phyloP scores from a whole-genome alignment of 2,329 filamentous ascomycete species.

The Sporothrix brasiliensis region DNA sequence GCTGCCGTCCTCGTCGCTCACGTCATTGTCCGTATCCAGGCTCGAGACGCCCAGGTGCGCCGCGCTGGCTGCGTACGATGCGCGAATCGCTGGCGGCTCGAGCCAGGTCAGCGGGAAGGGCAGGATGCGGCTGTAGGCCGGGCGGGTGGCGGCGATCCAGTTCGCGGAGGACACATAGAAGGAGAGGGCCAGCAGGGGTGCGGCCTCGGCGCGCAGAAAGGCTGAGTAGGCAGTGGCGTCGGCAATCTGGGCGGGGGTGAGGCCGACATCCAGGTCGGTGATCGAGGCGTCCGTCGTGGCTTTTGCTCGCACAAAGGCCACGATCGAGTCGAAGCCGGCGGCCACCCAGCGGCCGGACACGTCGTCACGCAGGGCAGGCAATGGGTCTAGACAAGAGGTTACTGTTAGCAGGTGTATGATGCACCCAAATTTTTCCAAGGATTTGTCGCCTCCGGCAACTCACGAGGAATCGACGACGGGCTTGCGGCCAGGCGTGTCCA shows the following conservation, averaged over 20 bases:
- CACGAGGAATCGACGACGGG: conserved; percentile 64
- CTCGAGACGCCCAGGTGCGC: conserved; percentile 69
- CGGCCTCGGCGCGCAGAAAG: conserved; percentile 74
- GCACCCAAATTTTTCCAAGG: neutral
- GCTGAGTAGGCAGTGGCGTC: conserved; percentile 60
- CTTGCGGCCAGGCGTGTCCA: conserved; percentile 76
- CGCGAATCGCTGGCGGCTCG: conserved; percentile 72
- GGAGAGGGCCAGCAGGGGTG: conserved; percentile 78
- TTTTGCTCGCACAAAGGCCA: conserved; percentile 54
- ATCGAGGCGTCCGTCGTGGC: conserved; percentile 38
- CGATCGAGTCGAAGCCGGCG: conserved; percentile 64
- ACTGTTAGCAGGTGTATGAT: neutral
- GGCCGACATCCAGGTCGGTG: conserved; percentile 46
- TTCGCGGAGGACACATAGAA: conserved; percentile 91
- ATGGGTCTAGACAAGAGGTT: conserved; percentile 48
- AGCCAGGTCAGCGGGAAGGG: conserved; percentile 89
- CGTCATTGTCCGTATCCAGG: conserved; percentile 58
- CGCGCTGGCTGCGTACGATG: conserved; percentile 70
- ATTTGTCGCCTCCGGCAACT: conserved; percentile 2
- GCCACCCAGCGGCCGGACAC: conserved; percentile 56
- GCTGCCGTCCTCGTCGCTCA: conserved; percentile 41
- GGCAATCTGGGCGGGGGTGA: conserved; percentile 49
- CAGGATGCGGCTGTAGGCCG: conserved; percentile 77
- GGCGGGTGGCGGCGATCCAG: conserved; percentile 75
- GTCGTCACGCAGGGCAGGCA: conserved; percentile 58